Percentiles rank a stretch among this genome's conserved stretches.
These are phyloP conservation scores for Tylopilus sp. DNA, from an alignment of 768 basidiomycete species.

Conservation along the genomic window DNA sequence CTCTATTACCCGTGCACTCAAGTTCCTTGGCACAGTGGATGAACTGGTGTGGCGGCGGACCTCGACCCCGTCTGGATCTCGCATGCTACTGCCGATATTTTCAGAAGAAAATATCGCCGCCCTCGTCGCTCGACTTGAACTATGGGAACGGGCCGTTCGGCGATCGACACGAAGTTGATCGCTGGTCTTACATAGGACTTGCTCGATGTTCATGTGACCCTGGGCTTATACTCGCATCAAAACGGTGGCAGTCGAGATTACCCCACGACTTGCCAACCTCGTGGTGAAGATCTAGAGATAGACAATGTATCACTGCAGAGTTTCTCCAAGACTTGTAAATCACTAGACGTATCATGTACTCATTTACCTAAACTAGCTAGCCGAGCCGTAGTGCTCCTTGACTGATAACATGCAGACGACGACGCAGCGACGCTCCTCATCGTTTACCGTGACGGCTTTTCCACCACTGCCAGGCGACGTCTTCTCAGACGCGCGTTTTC, in stretches of 20 bases:
- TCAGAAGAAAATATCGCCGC: slow-evolving; percentile 26
- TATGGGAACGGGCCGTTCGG: slow-evolving; percentile 30
- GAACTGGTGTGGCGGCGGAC: slow-evolving; percentile 29
- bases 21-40: slow-evolving; percentile 25
- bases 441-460: slow-evolving; percentile 11
- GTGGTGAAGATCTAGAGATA: background rate
- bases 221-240: background rate
- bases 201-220: no score
- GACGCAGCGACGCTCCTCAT: slow-evolving; percentile 27
- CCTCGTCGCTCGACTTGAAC: slow-evolving; percentile 22
- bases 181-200: background rate
- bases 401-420: slow-evolving; percentile 18
- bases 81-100: slow-evolving; percentile 13
- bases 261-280: background rate
- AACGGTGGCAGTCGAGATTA: background rate
- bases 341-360: background rate
- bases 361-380: slow-evolving; percentile 11
- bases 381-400: background rate
- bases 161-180: slow-evolving; percentile 16
- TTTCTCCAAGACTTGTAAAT: background rate
- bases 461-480: slow-evolving; percentile 22
- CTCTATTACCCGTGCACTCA: slow-evolving; percentile 22
- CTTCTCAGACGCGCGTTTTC: slow-evolving; percentile 41
- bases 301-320: background rate
- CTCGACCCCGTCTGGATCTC: slow-evolving; percentile 6